Conservation (phyloP, 208 protist genomes). For the Leishmania martiniquensis region DNA sequence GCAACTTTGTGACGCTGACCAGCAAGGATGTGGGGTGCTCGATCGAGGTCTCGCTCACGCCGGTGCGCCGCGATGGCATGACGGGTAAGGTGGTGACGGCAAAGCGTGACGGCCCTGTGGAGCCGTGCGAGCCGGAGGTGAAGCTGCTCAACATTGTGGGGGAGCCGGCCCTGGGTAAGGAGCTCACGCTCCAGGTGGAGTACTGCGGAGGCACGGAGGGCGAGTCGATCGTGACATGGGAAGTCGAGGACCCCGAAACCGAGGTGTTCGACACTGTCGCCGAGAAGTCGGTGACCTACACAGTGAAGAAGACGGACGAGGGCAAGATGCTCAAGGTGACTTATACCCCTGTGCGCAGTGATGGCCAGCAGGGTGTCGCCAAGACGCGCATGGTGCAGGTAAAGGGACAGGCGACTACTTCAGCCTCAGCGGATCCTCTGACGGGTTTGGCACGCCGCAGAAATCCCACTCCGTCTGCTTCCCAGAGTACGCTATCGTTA, state of each 20-base stretch:
- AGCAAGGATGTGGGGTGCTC: constrained; percentile 82
- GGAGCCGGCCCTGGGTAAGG: constrained; percentile 57
- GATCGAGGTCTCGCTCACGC: constrained; percentile 87
- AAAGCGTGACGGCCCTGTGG: constrained; percentile 46
- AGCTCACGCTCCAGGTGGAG: constrained; percentile 66
- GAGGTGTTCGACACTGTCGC: constrained; percentile 60
- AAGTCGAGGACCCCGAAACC: constrained; percentile 67
- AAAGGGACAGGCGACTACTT: constrained; percentile 1
- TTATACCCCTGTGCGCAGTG: constrained; percentile 86
- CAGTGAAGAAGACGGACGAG: constrained; percentile 60
- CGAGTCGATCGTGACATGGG: constrained; percentile 73
- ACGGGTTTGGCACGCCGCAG: constrained; percentile 22
- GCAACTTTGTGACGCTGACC: constrained; percentile 61
- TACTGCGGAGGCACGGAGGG: constrained; percentile 81
- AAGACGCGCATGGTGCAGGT: constrained; percentile 67
- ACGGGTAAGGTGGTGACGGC: constrained; percentile 64
- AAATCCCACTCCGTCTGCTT: constrained; percentile 10
- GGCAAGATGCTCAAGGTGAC: constrained; percentile 79
- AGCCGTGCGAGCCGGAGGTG: constrained; percentile 59
- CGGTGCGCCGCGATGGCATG: constrained; percentile 83
- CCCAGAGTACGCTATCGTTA: background rate
- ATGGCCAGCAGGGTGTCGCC: constrained; percentile 70
- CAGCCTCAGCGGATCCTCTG: constrained; percentile 17
- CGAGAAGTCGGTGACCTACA: constrained; percentile 53
- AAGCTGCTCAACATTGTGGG: constrained; percentile 73